Evolutionary conservation across 2,329 filamentous ascomycete species (phyloP).

Genomic region (Rhynchosporium agropyri): DNA sequence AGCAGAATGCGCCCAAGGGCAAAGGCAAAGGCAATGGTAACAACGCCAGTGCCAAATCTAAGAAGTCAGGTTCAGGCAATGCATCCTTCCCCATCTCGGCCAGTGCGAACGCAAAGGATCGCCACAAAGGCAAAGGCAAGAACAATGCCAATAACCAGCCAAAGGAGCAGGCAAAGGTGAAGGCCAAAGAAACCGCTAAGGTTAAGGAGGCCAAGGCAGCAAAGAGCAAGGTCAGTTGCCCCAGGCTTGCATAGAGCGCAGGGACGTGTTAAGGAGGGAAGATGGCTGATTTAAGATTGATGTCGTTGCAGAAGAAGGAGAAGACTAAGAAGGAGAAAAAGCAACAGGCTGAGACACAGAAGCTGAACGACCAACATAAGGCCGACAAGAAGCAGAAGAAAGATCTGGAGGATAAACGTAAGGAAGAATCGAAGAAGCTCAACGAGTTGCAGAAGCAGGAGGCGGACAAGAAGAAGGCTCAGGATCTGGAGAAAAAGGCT

Average conservation of each 20-base stretch:
- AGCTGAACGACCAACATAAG: constrained; percentile 4
- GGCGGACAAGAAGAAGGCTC: constrained; percentile 6
- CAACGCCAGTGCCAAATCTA: neutral
- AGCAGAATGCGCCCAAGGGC: neutral
- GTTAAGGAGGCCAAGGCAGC: neutral
- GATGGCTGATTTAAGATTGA: neutral
- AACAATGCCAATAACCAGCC: neutral
- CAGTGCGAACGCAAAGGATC: constrained; percentile 4
- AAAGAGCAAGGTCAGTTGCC: constrained; percentile 1
- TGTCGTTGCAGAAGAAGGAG: neutral
- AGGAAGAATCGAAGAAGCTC: neutral
- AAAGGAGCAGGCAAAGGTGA: neutral
- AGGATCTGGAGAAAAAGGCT: constrained; percentile 12
- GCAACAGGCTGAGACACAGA: constrained; percentile 11
- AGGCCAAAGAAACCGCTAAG: neutral
- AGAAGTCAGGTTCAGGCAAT: constrained; percentile 1
- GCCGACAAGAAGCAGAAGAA: constrained; percentile 10
- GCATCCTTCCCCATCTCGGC: constrained; percentile 7
- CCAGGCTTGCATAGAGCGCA: neutral
- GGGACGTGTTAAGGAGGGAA: neutral
- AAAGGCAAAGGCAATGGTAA: constrained; percentile 8
- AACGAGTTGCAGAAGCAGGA: constrained; percentile 11
- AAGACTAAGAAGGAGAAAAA: constrained; percentile 12
- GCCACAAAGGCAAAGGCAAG: constrained; percentile 14
- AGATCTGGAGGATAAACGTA: constrained; percentile 4